phyloP scores from a whole-genome alignment of 2,329 filamentous ascomycete genomes.

The Samsoniella hepiali region DNA sequence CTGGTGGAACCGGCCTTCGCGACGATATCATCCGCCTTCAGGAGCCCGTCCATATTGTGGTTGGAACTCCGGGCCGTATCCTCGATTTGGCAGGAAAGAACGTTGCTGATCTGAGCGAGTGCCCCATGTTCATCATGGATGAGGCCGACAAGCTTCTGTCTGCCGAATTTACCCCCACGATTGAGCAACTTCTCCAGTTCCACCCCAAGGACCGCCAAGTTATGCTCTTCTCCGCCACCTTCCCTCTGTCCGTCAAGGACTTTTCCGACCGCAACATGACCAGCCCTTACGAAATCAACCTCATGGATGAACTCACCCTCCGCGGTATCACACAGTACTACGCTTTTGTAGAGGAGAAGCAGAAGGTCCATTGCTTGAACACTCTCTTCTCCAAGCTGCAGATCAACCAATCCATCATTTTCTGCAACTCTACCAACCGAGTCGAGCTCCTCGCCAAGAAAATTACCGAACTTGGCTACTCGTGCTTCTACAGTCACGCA shows the following conservation, averaged over 20 bases:
- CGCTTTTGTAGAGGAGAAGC: constrained; percentile 97
- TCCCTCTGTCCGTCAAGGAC: constrained; percentile 92
- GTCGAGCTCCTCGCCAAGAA: constrained; percentile 98
- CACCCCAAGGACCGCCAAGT: constrained; percentile 97
- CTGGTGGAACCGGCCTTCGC: constrained; percentile 88
- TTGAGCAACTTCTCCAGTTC: constrained; percentile 92
- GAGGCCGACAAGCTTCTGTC: constrained; percentile 98
- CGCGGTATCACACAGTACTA: constrained; percentile 99
- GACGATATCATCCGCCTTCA: constrained; percentile 95
- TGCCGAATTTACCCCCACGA: constrained; percentile 93
- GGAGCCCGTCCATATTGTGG: constrained; percentile 94
- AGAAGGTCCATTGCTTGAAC: constrained; percentile 98
- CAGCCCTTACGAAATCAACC: constrained; percentile 95
- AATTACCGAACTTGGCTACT: constrained; percentile 98
- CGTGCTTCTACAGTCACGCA: constrained; percentile 98
- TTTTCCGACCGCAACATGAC: constrained; percentile 99
- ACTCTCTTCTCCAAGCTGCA: constrained; percentile 98
- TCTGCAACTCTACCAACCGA: constrained; percentile 98
- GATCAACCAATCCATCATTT: constrained; percentile 99
- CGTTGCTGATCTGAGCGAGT: constrained; percentile 92
- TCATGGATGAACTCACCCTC: constrained; percentile 98
- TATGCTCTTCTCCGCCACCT: constrained; percentile 98
- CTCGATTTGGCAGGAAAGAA: constrained; percentile 94
- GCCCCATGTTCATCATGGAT: constrained; percentile 98
- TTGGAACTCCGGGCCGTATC: constrained; percentile 94